A percentile compares a stretch with the other conserved stretches of the same genome.
phyloP scores from a whole-genome alignment of 805 yeast species.

The Teunomyces stri region DNA sequence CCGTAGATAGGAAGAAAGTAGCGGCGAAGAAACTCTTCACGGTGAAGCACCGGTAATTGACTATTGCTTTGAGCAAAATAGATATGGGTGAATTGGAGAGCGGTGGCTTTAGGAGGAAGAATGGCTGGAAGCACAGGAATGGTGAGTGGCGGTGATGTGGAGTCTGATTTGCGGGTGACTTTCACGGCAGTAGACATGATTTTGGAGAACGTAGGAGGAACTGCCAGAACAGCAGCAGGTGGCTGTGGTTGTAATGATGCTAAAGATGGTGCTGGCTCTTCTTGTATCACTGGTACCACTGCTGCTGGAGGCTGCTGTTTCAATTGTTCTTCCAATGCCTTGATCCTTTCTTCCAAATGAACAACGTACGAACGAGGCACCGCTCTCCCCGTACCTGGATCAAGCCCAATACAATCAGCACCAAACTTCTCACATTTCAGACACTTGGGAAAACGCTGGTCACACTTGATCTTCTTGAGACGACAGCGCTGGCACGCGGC shows the following conservation, averaged over 20 bases:
- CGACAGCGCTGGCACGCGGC: constrained; percentile 87
- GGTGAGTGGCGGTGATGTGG: constrained; percentile 10
- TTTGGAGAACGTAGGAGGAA: constrained; percentile 56
- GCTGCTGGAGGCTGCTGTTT: constrained; percentile 7
- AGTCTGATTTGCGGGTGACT: constrained; percentile 28
- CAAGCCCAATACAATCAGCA: constrained; percentile 77
- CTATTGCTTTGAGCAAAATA: constrained; percentile 80
- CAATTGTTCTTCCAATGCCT: constrained; percentile 52
- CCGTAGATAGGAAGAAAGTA: constrained; percentile 85
- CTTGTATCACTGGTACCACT: background rate
- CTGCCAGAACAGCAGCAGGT: too few species aligned
- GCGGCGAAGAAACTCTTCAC: constrained; percentile 66
- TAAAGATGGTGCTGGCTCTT: too few species aligned
- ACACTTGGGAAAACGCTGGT: constrained; percentile 66
- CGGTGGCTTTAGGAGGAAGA: constrained; percentile 69
- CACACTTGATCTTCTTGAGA: constrained; percentile 61
- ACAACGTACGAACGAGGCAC: constrained; percentile 78
- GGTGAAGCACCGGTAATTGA: constrained; percentile 79
- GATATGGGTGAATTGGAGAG: constrained; percentile 59
- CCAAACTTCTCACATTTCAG: constrained; percentile 60
- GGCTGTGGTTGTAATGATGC: too few species aligned
- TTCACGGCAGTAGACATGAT: constrained; percentile 76
- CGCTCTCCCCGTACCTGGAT: constrained; percentile 85
- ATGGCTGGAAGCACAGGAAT: constrained; percentile 39
- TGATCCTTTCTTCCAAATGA: constrained; percentile 65